Percentiles rank a stretch among this genome's conserved stretches.
Conservation (phyloP, 331 rosid species). For the Rosa hybrid region DNA sequence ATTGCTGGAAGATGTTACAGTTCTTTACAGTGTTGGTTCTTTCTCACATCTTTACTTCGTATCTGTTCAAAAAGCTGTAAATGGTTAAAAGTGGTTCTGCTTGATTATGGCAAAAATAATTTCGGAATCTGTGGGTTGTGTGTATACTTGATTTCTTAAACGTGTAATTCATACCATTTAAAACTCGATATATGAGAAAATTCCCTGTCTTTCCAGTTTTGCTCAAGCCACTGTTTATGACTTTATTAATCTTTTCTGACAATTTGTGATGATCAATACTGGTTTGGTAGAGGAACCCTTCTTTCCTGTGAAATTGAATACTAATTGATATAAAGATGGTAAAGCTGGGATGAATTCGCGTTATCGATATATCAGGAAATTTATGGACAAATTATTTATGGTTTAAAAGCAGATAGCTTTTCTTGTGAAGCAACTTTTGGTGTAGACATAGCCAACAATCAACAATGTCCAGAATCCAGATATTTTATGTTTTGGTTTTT, state of each 20-base stretch:
- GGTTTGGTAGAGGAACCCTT: not conserved
- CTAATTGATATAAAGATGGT: not conserved
- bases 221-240: not conserved
- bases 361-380: not conserved
- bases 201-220: not conserved
- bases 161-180: not conserved
- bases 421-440: not conserved
- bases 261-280: not conserved
- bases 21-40: conserved; percentile 13
- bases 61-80: conserved; percentile 35
- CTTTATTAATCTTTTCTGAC: not conserved
- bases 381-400: not conserved
- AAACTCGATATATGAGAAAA: conserved; percentile 13
- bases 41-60: conserved; percentile 4
- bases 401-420: not conserved
- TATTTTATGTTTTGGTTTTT: not conserved
- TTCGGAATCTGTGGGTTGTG: conserved; percentile 30
- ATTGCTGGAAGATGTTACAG: conserved; percentile 19
- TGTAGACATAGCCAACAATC: not conserved
- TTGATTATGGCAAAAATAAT: conserved; percentile 30
- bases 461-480: not conserved
- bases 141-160: not conserved
- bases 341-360: not conserved
- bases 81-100: conserved; percentile 33
- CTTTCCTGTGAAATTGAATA: not conserved